Conservation (phyloP, 192 early-diverging fungal genomes). For the Haplosporangium gracile region DNA sequence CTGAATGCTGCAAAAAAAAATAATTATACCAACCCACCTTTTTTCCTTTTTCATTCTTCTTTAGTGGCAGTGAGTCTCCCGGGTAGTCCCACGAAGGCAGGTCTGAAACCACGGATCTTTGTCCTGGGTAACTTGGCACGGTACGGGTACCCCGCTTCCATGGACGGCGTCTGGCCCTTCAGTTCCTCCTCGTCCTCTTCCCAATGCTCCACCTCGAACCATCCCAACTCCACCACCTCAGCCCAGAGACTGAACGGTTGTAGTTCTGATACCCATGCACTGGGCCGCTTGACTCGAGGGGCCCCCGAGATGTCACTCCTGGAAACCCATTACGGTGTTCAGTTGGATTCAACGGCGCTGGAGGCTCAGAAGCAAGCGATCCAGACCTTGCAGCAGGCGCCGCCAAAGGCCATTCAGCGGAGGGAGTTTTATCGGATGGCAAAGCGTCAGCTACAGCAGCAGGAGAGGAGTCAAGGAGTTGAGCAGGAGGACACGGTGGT, state of each 20-base stretch:
- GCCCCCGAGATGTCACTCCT: neutral
- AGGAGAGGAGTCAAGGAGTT: neutral
- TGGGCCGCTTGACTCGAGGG: neutral
- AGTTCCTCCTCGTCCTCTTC: conserved; percentile 11
- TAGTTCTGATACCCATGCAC: neutral
- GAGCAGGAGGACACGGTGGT: neutral
- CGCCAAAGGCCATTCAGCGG: neutral
- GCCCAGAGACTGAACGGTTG: neutral
- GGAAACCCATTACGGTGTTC: neutral
- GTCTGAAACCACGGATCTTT: conserved; percentile 71
- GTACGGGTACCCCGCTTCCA: conserved; percentile 68
- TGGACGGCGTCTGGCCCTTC: conserved; percentile 70
- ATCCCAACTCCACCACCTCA: neutral
- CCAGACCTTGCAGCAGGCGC: neutral
- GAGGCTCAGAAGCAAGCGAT: neutral
- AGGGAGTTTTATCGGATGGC: neutral
- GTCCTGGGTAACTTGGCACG: conserved; percentile 71
- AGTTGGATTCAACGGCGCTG: neutral
- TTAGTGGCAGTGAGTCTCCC: conserved; percentile 67
- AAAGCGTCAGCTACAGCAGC: neutral
- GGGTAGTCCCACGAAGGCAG: conserved; percentile 57
- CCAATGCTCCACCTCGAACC: neutral
- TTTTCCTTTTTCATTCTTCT: neutral
- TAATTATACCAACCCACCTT: neutral
- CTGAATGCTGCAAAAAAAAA: neutral